Conservation (phyloP, 257 asterid species). For the Fraxinus pennsylvanica region DNA sequence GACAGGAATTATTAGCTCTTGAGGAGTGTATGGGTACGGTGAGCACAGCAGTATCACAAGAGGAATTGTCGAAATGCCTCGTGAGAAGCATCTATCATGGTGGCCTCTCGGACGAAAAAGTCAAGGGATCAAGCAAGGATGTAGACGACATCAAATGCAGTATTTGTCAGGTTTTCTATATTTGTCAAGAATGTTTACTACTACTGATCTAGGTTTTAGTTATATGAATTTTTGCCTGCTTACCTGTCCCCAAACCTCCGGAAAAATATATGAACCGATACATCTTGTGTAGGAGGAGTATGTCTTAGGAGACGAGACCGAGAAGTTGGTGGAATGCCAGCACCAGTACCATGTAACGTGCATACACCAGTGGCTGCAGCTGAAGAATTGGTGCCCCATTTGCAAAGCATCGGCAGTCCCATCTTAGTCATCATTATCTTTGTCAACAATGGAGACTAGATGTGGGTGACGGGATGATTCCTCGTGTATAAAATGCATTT, state of each 20-base stretch:
- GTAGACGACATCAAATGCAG: constrained; percentile 72
- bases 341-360: constrained; percentile 45
- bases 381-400: constrained; percentile 58
- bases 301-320: constrained; percentile 42
- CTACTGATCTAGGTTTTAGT: neutral
- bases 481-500: neutral
- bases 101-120: constrained; percentile 29
- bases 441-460: neutral
- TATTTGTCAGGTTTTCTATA: constrained; percentile 71
- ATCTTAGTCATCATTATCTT: constrained; percentile 11
- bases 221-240: neutral
- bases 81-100: constrained; percentile 47
- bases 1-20: constrained; percentile 85
- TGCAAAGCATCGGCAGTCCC: constrained; percentile 48
- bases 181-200: neutral
- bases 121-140: constrained; percentile 35
- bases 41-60: constrained; percentile 85
- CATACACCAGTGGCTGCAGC: constrained; percentile 41
- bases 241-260: neutral
- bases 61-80: constrained; percentile 66
- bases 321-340: constrained; percentile 41
- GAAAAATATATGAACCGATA: neutral
- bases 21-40: constrained; percentile 94
- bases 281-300: constrained; percentile 45
- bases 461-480: neutral